Conservation (phyloP, 2,329 filamentous ascomycete genomes). For the Cephalotrichum gorgonifer region DNA sequence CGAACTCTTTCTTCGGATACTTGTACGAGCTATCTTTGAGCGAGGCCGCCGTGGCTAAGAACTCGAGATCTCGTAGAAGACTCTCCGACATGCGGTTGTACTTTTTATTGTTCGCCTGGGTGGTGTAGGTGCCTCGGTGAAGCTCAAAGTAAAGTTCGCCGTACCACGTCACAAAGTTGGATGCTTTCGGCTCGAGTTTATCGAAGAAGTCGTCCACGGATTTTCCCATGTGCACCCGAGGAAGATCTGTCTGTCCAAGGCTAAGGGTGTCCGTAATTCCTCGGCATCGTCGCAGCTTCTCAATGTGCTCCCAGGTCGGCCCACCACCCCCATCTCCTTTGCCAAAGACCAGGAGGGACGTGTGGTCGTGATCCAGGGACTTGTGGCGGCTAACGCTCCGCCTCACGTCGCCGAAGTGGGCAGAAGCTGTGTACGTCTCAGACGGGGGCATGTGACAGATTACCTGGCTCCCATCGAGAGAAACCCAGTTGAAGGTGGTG, state of each 20-base stretch:
- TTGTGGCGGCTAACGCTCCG: constrained; percentile 89
- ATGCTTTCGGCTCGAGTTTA: constrained; percentile 66
- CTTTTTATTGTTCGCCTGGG: constrained; percentile 92
- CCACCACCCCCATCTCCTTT: constrained; percentile 95
- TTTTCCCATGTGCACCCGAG: constrained; percentile 77
- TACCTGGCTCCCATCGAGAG: constrained; percentile 89
- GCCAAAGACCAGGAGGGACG: constrained; percentile 85
- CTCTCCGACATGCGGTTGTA: constrained; percentile 85
- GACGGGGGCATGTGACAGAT: constrained; percentile 95
- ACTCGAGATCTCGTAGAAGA: constrained; percentile 78
- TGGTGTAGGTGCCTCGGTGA: constrained; percentile 94
- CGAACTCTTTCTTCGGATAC: constrained; percentile 90
- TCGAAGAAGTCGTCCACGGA: constrained; percentile 95
- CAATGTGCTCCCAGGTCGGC: constrained; percentile 85
- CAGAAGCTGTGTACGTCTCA: constrained; percentile 91
- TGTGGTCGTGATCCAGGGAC: constrained; percentile 85
- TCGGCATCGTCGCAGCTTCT: constrained; percentile 87
- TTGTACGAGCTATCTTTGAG: constrained; percentile 63
- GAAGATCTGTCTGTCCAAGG: constrained; percentile 41
- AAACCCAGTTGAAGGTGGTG: constrained; percentile 98
- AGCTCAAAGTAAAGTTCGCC: constrained; percentile 97
- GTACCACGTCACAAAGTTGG: constrained; percentile 87
- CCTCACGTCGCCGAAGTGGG: constrained; percentile 88
- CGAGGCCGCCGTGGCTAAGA: constrained; percentile 76
- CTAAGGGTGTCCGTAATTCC: constrained; percentile 84